Percentiles rank a stretch among this genome's conserved stretches.
Conservation (phyloP, 2,329 filamentous ascomycete genomes). For the Fusarium vanettenii region DNA sequence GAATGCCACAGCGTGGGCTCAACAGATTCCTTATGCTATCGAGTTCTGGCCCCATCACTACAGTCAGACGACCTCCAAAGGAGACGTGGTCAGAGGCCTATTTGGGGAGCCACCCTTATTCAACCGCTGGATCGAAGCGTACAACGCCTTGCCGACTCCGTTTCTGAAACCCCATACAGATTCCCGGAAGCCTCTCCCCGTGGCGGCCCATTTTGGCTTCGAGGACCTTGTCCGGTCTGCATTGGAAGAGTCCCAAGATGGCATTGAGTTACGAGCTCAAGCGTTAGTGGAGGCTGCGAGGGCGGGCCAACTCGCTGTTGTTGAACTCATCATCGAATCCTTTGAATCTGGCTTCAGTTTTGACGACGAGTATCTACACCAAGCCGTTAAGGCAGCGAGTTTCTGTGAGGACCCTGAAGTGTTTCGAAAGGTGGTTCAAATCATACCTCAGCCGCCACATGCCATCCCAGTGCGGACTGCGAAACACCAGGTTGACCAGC, state of each 20-base stretch:
- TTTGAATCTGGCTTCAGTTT: background rate
- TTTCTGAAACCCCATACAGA: background rate
- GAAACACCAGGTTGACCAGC: background rate
- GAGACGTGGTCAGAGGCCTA: background rate
- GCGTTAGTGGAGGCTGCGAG: constrained; percentile 2
- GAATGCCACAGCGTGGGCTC: background rate
- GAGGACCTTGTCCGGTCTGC: background rate
- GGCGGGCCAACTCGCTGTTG: background rate
- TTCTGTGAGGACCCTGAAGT: background rate
- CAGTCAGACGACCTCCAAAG: background rate
- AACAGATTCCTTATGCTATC: background rate
- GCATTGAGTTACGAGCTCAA: background rate
- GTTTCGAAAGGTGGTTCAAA: background rate
- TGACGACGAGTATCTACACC: background rate
- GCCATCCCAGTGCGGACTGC: background rate
- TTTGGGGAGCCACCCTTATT: background rate
- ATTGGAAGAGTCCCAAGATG: background rate
- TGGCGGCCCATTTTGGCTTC: constrained; percentile 5
- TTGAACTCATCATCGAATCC: background rate
- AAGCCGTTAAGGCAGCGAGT: background rate
- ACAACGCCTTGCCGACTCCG: background rate
- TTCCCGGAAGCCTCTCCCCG: background rate
- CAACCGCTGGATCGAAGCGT: constrained; percentile 1
- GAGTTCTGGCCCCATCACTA: constrained; percentile 4
- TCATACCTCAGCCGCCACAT: background rate